Conservation (phyloP, 106 monocot genomes). For the Gastrodia elata region DNA sequence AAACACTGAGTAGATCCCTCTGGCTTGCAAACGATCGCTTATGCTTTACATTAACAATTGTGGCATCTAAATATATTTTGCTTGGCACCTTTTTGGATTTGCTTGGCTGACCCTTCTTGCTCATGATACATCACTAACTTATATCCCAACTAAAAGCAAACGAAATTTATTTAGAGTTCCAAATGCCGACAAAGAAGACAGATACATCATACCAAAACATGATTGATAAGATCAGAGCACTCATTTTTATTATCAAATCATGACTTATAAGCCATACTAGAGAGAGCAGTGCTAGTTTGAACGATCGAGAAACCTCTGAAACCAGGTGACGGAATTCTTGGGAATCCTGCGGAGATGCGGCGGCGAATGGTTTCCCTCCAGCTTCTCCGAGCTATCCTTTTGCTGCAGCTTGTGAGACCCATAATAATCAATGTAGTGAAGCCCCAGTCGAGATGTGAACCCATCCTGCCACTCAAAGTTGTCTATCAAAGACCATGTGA, state of each 20-base stretch:
- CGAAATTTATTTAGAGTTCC: neutral
- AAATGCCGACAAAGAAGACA: neutral
- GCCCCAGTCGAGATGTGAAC: conserved; percentile 30
- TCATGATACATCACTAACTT: too few relatives aligned
- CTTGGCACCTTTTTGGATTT: too few relatives aligned
- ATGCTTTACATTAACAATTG: too few relatives aligned
- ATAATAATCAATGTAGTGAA: conserved; percentile 36
- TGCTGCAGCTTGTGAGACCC: conserved; percentile 6
- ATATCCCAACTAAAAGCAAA: too few relatives aligned
- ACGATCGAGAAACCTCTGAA: conserved; percentile 20
- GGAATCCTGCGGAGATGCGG: conserved; percentile 8
- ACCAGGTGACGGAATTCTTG: conserved; percentile 32
- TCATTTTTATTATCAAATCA: neutral
- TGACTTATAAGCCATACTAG: neutral
- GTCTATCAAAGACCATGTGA: conserved; percentile 43
- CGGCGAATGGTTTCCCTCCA: neutral
- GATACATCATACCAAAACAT: neutral
- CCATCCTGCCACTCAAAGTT: conserved; percentile 45
- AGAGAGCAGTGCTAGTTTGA: neutral
- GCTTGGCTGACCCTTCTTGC: too few relatives aligned
- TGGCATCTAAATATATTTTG: too few relatives aligned
- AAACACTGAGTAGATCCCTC: too few relatives aligned
- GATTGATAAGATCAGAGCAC: neutral
- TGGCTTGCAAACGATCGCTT: too few relatives aligned
- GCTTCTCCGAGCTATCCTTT: neutral